Conservation (phyloP, 805 yeast genomes). For the Metschnikowia drakensbergensis region DNA sequence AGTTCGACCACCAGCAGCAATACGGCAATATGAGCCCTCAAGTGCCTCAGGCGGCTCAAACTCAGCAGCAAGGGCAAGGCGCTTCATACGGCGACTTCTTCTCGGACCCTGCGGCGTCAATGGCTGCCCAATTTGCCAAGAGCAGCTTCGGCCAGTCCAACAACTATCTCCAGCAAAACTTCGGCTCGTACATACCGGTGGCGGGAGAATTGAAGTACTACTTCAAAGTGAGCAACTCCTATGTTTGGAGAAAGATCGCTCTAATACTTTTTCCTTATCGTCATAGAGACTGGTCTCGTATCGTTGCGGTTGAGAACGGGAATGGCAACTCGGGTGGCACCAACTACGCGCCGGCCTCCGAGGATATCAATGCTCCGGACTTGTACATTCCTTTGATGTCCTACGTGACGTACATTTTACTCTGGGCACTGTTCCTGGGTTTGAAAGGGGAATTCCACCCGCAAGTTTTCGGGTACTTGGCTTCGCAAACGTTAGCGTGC, state of each 20-base stretch:
- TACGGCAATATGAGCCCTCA: conserved; percentile 1
- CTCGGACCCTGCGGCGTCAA: conserved; percentile 73
- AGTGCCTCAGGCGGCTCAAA: conserved; percentile 16
- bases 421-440: conserved; percentile 83
- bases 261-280: conserved; percentile 82
- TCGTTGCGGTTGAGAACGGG: conserved; percentile 24
- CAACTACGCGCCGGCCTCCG: conserved; percentile 67
- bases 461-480: conserved; percentile 79
- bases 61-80: conserved; percentile 18
- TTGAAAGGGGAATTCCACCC: conserved; percentile 89
- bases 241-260: conserved; percentile 69
- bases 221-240: conserved; percentile 87
- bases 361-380: conserved; percentile 94
- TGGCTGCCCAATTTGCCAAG: conserved; percentile 87
- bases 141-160: conserved; percentile 79
- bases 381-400: conserved; percentile 95
- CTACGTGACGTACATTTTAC: conserved; percentile 75
- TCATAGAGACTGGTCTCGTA: conserved; percentile 78
- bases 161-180: conserved; percentile 71
- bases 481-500: conserved; percentile 83
- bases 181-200: conserved; percentile 47
- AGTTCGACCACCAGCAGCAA: conserved; percentile 15
- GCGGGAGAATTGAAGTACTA: conserved; percentile 69
- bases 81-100: conserved; percentile 42
- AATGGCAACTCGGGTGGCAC: conserved; percentile 22